Percentiles rank a stretch among this genome's conserved stretches.
phyloP scores from a whole-genome alignment of 768 basidiomycete species.

The Crepidotus variabilis region DNA sequence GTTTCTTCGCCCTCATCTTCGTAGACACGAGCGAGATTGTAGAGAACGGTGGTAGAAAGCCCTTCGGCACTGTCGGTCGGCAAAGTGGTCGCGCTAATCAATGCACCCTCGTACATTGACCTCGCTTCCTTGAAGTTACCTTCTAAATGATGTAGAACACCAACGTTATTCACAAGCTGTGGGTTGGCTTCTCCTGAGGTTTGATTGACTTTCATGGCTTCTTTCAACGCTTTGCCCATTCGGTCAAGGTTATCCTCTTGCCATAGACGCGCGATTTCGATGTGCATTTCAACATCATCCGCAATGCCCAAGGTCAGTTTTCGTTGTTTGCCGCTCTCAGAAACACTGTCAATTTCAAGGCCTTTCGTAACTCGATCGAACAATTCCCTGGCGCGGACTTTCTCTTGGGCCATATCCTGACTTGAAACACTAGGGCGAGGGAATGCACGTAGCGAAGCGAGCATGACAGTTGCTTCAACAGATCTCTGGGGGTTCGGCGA shows the following conservation, averaged over 20 bases:
- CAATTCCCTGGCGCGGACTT: constrained; percentile 69
- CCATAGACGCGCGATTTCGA: constrained; percentile 91
- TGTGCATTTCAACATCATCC: constrained; percentile 83
- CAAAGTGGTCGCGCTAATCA: constrained; percentile 51
- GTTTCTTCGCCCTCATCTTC: constrained; percentile 76
- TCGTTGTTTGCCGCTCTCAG: constrained; percentile 36
- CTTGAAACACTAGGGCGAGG: constrained; percentile 77
- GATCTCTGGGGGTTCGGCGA: constrained; percentile 61
- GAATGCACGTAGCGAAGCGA: constrained; percentile 84
- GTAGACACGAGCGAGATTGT: constrained; percentile 89
- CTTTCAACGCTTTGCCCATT: constrained; percentile 66
- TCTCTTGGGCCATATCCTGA: constrained; percentile 70
- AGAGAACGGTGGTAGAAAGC: constrained; percentile 79
- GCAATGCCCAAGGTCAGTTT: constrained; percentile 50
- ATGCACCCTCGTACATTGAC: constrained; percentile 67
- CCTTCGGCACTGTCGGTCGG: constrained; percentile 52
- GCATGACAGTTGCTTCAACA: constrained; percentile 82
- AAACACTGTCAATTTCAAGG: constrained; percentile 59
- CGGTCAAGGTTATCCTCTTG: constrained; percentile 76
- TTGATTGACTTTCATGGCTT: constrained; percentile 66
- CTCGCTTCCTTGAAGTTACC: constrained; percentile 54
- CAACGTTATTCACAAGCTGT: constrained; percentile 77
- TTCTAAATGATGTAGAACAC: constrained; percentile 69
- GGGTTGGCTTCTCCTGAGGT: constrained; percentile 51
- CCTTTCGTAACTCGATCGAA: constrained; percentile 72